Evolutionary conservation across 805 yeast species (phyloP).

Genomic region (Ascoidea tarda): DNA sequence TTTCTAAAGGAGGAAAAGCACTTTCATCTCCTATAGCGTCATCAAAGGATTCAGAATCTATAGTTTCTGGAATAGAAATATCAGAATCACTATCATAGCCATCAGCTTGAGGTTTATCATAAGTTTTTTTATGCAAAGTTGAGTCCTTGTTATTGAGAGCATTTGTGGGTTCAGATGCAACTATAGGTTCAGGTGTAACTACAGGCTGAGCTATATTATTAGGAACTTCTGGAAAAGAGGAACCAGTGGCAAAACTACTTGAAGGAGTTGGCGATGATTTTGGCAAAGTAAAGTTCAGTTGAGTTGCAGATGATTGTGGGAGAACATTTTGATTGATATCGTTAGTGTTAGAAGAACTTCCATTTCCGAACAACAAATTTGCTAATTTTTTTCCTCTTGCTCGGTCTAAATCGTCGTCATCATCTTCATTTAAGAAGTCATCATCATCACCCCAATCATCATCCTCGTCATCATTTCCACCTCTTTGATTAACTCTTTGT

Average conservation of each 20-base stretch:
- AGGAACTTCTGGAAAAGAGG: not conserved
- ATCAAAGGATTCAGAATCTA: not conserved
- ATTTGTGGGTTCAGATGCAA: not conserved
- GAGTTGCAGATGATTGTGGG: too few species aligned
- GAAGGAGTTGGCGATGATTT: not conserved
- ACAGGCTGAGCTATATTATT: not conserved
- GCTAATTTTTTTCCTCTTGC: conserved; percentile 5
- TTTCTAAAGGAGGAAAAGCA: not conserved
- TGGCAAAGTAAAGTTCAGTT: not conserved
- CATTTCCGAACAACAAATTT: conserved; percentile 7
- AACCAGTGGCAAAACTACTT: not conserved
- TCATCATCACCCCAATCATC: conserved; percentile 10
- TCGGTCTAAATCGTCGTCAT: conserved; percentile 7
- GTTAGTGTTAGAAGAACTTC: not conserved
- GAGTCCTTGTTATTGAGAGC: not conserved
- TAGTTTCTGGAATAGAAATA: not conserved
- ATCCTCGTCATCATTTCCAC: conserved; percentile 5
- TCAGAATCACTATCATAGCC: not conserved
- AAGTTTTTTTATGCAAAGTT: too few species aligned
- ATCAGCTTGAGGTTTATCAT: not conserved
- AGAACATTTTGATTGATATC: too few species aligned
- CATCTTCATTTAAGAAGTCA: conserved; percentile 6
- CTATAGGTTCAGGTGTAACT: not conserved
- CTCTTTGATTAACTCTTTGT: conserved; percentile 4
- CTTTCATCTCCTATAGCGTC: not conserved